Evolutionary conservation across 768 basidiomycete species (phyloP).

Genomic region (Trametes meyenii): DNA sequence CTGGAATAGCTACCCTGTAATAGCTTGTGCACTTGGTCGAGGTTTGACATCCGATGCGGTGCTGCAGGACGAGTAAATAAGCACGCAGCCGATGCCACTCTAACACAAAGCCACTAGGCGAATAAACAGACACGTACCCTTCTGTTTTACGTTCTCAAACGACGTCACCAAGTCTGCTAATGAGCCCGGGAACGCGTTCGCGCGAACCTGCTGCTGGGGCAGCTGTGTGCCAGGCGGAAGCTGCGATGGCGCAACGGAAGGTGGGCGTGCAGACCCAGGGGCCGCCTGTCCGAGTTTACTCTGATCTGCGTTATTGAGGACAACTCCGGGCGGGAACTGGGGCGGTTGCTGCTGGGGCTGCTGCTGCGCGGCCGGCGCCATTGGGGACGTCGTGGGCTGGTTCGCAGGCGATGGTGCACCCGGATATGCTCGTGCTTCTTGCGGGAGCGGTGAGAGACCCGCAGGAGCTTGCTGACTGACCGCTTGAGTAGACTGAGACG

Average conservation of each 20-base stretch:
- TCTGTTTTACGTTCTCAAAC: conserved; percentile 96
- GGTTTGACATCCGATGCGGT: conserved; percentile 82
- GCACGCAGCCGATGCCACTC: conserved; percentile 2
- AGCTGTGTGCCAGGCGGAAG: conserved; percentile 36
- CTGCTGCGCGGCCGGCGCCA: conserved; percentile 32
- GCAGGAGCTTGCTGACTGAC: conserved; percentile 16
- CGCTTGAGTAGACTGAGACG: conserved; percentile 32
- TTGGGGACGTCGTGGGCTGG: conserved; percentile 32
- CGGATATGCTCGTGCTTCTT: conserved; percentile 47
- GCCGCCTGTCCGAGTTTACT: conserved; percentile 33
- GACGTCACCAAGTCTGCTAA: conserved; percentile 91
- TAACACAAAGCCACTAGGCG: background rate
- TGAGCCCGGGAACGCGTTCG: conserved; percentile 73
- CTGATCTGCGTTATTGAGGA: conserved; percentile 39
- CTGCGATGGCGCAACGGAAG: conserved; percentile 54
- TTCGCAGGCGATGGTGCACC: conserved; percentile 10
- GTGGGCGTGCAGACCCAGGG: conserved; percentile 45
- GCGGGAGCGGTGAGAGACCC: conserved; percentile 51
- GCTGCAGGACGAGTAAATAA: conserved; percentile 41
- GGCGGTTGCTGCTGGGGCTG: conserved; percentile 36
- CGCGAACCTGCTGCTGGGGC: conserved; percentile 43
- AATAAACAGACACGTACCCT: conserved; percentile 56
- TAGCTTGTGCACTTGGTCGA: conserved; percentile 90
- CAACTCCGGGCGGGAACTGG: conserved; percentile 73
- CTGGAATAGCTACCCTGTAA: conserved; percentile 89